Percentiles rank a stretch among this genome's conserved stretches.
Evolutionary conservation across 768 basidiomycete genomes (phyloP).

Genomic region (Rhodocollybia butyracea): DNA sequence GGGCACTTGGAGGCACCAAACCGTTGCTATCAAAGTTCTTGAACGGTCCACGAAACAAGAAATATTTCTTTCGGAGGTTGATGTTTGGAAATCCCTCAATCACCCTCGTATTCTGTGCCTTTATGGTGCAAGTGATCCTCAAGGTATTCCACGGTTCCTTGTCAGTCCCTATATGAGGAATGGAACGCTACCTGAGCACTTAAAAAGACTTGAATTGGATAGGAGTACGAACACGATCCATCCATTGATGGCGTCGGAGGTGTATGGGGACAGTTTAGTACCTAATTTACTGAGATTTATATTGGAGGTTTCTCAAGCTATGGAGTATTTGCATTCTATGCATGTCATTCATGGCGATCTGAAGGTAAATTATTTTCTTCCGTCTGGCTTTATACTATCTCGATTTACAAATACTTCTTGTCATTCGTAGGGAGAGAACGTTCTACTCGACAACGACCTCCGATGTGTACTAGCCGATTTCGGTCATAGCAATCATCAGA

Average conservation of each 20-base stretch:
- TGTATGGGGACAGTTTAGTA: background rate
- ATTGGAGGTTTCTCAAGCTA: slow-evolving; percentile 47
- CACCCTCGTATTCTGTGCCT: slow-evolving; percentile 50
- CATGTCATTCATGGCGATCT: slow-evolving; percentile 52
- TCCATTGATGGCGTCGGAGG: background rate
- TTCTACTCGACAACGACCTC: slow-evolving; percentile 43
- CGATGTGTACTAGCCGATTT: slow-evolving; percentile 54
- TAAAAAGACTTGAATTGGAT: slow-evolving; percentile 21
- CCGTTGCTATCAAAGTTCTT: slow-evolving; percentile 46
- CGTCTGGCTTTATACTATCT: background rate
- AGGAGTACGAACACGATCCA: background rate
- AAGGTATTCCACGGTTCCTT: slow-evolving; percentile 44
- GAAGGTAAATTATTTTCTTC: slow-evolving; percentile 32
- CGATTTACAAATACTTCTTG: background rate
- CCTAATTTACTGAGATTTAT: slow-evolving; percentile 36
- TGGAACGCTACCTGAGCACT: slow-evolving; percentile 38
- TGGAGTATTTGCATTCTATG: slow-evolving; percentile 48
- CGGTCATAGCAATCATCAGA: slow-evolving; percentile 48
- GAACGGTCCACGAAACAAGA: slow-evolving; percentile 32
- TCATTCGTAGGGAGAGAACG: slow-evolving; percentile 42
- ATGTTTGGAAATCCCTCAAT: slow-evolving; percentile 43
- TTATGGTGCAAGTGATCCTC: slow-evolving; percentile 48
- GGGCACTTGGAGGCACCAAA: slow-evolving; percentile 41
- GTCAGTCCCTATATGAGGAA: slow-evolving; percentile 49
- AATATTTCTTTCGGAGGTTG: slow-evolving; percentile 45